Evolutionary conservation across 345 rosid species (phyloP).

Genomic region (Mangifera indica): DNA sequence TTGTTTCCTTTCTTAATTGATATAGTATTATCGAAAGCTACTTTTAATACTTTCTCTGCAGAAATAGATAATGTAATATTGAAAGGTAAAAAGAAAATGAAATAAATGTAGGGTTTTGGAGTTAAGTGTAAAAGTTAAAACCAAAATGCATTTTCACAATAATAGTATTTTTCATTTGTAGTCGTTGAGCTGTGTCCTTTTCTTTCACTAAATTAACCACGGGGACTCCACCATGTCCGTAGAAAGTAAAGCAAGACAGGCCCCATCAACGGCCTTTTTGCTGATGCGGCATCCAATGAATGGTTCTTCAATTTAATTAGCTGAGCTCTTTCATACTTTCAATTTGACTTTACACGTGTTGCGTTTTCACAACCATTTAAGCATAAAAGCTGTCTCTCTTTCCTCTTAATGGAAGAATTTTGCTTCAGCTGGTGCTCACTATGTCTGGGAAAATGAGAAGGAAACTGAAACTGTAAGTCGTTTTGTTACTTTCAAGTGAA

Average conservation of each 20-base stretch:
- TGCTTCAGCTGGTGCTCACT: neutral
- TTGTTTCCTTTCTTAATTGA: no score
- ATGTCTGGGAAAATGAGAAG: constrained; percentile 48
- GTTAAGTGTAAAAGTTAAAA: no score
- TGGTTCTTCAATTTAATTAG: neutral
- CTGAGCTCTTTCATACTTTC: neutral
- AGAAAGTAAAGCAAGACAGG: neutral
- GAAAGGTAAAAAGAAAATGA: no score
- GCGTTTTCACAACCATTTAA: neutral
- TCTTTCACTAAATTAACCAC: no score
- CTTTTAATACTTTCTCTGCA: no score
- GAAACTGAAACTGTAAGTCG: constrained; percentile 43
- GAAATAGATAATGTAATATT: no score
- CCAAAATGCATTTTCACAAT: no score
- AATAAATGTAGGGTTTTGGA: no score
- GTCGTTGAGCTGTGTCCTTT: no score
- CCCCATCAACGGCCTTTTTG: neutral
- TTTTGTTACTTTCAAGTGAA: neutral
- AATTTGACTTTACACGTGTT: neutral
- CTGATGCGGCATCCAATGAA: neutral
- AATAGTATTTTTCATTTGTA: no score
- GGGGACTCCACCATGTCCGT: neutral
- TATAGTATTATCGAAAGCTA: no score
- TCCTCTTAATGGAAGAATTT: neutral
- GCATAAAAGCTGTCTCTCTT: neutral